Percentiles rank a stretch among this genome's conserved stretches.
These are phyloP conservation scores for Scedosporium dehoogii DNA, from an alignment of 2,329 filamentous ascomycete genomes.

Conservation along the genomic window DNA sequence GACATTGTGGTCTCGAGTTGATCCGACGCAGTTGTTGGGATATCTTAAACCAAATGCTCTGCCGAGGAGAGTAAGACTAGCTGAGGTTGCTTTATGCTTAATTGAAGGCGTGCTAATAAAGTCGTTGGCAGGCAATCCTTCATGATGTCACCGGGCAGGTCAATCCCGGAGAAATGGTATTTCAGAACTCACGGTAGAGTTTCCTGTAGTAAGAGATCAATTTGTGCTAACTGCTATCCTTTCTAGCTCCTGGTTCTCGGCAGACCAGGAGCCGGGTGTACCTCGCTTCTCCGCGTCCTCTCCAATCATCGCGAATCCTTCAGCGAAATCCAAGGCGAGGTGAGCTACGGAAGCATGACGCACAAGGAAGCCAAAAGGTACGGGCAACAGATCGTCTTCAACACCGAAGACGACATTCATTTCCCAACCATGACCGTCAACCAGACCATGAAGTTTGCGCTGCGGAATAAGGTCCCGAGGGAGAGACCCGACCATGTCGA, in stretches of 20 bases:
- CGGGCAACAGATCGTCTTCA: slow-evolving; percentile 21
- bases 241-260: slow-evolving; percentile 21
- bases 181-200: not conserved
- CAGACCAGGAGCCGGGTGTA: slow-evolving; percentile 21
- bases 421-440: slow-evolving; percentile 60
- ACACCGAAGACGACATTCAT: slow-evolving; percentile 45
- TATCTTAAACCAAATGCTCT: slow-evolving; percentile 9
- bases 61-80: slow-evolving; percentile 18
- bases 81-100: not conserved
- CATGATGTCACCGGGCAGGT: slow-evolving; percentile 27
- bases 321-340: slow-evolving; percentile 16
- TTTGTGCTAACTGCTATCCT: not conserved
- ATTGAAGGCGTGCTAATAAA: slow-evolving; percentile 7
- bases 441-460: slow-evolving; percentile 56
- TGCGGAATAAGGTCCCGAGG: slow-evolving; percentile 53
- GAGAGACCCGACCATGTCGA: slow-evolving; percentile 33
- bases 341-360: slow-evolving; percentile 17
- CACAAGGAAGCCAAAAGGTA: slow-evolving; percentile 15
- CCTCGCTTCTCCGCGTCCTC: slow-evolving; percentile 19
- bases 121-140: slow-evolving; percentile 23
- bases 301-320: slow-evolving; percentile 20
- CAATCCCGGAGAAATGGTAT: slow-evolving; percentile 31
- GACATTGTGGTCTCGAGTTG: slow-evolving; percentile 15
- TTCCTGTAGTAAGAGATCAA: no score
- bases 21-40: slow-evolving; percentile 11